phyloP scores from a whole-genome alignment of 192 early-diverging fungal genomes.

The Pilobolus umbonatus region DNA sequence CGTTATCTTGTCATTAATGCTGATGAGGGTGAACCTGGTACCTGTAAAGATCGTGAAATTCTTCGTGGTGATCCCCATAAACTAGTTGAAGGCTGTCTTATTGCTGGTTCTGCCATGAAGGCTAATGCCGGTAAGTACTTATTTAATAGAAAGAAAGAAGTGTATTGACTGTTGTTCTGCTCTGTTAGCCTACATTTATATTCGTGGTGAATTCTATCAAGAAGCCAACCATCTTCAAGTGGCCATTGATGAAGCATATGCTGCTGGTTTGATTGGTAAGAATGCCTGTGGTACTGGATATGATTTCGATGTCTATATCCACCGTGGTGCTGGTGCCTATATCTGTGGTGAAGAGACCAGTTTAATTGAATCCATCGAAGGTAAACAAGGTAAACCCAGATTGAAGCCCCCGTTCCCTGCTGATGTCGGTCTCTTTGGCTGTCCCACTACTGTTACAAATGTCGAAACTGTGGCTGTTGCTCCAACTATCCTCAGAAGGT shows the following conservation, averaged over 20 bases:
- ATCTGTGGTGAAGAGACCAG: conserved; percentile 97
- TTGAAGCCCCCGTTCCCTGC: conserved; percentile 99
- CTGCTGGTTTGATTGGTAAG: conserved; percentile 93
- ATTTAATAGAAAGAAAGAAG: conserved; percentile 96
- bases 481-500: conserved; percentile 73
- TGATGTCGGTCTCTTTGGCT: conserved; percentile 96
- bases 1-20: conserved; percentile 97
- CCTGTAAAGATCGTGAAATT: conserved; percentile 94
- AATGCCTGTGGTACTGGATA: conserved; percentile 95
- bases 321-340: conserved; percentile 96
- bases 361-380: conserved; percentile 86
- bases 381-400: conserved; percentile 98
- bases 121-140: conserved; percentile 72
- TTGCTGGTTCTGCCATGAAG: conserved; percentile 95
- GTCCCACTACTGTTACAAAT: conserved; percentile 99
- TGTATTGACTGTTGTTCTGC: conserved; percentile 72
- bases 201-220: conserved; percentile 98
- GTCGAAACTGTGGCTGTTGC: conserved; percentile 99
- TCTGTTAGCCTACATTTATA: conserved; percentile 85
- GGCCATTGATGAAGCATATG: conserved; percentile 97
- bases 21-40: conserved; percentile 98
- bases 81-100: conserved; percentile 92
- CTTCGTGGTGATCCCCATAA: conserved; percentile 76
- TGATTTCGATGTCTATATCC: conserved; percentile 97
- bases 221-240: conserved; percentile 90